Evolutionary conservation across 192 early-diverging fungal genomes (phyloP), one percentile per base, ranked within the genome.

Genomic region (Jimgerdemannia lactiflua): DNA sequence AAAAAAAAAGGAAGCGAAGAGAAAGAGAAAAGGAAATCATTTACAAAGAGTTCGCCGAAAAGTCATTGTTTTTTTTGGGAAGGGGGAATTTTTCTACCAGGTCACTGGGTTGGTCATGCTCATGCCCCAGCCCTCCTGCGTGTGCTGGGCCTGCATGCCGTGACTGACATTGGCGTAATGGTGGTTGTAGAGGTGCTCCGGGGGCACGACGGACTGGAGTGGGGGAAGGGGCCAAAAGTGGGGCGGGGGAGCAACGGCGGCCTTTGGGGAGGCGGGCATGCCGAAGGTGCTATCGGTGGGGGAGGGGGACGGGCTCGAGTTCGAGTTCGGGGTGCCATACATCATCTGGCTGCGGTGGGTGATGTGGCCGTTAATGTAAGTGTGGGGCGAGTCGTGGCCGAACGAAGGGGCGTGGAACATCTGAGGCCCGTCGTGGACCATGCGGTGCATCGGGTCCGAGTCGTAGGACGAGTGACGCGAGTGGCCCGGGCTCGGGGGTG

Each of bases 301-400:
- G 4, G 78, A 75, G 43, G 69, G 71, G 43, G 75, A 70, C 29
- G 78, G 78, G n/a, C n/a, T n/a, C 4, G 78, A 79, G n/a, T n/a
- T n/a, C 29, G 77, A 78, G 68, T 72, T 72, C 39, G 79, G 75
- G 69, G 79, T 80, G 18, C 75, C 79, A 66, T 80, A 77, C 10
- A 73, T 43, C 44, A 68, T 54, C 39, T 40, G 71, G 8, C 39
- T 72, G 39, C 39, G 49, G 54, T 70, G 71, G 19, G 75, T 64
- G 76, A 71, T 64, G 19, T 80, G 79, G 29, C 79, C 75, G 67
- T 80, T 76, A 11, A 76, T 63, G 70, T 73, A 76, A 19, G 72
- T 77, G 59, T 73, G 75, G 18, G 79, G 69, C 43, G 79, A 75
- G 64, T 80, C 71, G 64, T 73, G 75, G 43, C 69, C 72, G 71